Evolutionary conservation across 1,284 basidiomycete genomes (phyloP), one percentile per base, ranked within the genome.

Genomic region (Apiotrichum gamsii): DNA sequence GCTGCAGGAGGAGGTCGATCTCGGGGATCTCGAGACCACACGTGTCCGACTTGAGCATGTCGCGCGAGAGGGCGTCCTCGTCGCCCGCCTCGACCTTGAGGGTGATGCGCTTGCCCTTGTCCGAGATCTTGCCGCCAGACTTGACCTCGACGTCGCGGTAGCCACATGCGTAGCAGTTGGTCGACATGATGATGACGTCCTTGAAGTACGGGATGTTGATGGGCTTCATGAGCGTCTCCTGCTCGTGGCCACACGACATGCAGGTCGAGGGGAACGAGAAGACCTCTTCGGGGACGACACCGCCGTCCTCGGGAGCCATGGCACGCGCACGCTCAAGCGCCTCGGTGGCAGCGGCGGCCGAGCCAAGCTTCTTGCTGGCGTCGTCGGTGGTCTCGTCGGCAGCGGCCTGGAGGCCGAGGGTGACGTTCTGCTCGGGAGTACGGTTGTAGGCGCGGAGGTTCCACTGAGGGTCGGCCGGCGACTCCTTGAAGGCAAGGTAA

Each of bases 111-210:
- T 89, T 91, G 25, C 93, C 94, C 61, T 84, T 77, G 5, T 80
- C 78, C 1, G 90, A 86, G 47, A 97, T 90, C 1, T 90, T 90
- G 2, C 84, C 76, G 20, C 94, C 90, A 8, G 89, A 88, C 72
- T 98, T 98, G 65, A 98, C 87, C 74, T 98, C 94, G 67, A 95
- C 97, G 74, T 98, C 94, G 57, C 90, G 80, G 74, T 97, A 98
- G 1, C 94, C 94, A 70, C 94, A 98, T 46, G 76, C 73, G 46
- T 90, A 88, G 72, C 95, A 98, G 67, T 96, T 95, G 21, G 93
- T 94, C 21, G 93, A 95, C 94, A 98, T 98, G 74, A 99, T 93
- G 54, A 98, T 76, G 51, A 94, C 86, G 65, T 99, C 91, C 87
- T 98, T 90, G 79, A 99, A 98, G 74, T 99, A 94, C 0, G 95